Percentiles rank a stretch among this genome's conserved stretches.
These are phyloP conservation scores for Fraxinus sp. DNA, from an alignment of 305 asterid genomes.

Conservation along the genomic window DNA sequence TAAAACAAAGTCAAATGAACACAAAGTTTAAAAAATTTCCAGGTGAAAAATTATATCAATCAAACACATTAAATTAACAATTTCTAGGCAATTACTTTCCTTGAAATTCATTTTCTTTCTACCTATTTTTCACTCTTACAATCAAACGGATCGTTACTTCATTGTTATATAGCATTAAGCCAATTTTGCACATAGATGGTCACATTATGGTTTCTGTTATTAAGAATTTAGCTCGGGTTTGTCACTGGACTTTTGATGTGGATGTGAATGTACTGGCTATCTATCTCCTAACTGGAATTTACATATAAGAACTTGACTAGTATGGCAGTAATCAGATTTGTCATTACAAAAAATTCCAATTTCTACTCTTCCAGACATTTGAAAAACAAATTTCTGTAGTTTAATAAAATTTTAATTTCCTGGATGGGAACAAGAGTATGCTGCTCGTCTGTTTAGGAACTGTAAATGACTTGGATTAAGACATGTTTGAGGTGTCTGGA, in stretches of 20 bases:
- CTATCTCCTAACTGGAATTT: neutral
- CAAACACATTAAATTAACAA: too few relatives aligned
- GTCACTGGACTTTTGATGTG: neutral
- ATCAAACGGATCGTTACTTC: too few relatives aligned
- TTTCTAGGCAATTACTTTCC: too few relatives aligned
- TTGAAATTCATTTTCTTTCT: too few relatives aligned
- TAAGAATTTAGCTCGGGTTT: neutral
- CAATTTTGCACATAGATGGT: neutral
- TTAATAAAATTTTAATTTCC: neutral
- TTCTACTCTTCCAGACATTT: conserved; percentile 1
- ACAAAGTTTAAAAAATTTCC: too few relatives aligned
- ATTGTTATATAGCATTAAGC: neutral
- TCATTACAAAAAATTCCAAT: neutral
- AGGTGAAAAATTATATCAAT: too few relatives aligned
- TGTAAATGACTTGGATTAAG: neutral
- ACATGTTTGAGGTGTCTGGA: neutral
- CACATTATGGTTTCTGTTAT: neutral
- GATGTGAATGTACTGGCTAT: neutral
- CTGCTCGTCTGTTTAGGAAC: neutral
- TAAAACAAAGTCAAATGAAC: too few relatives aligned
- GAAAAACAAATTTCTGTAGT: neutral
- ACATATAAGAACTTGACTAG: neutral
- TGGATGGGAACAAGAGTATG: neutral
- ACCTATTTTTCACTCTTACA: too few relatives aligned
- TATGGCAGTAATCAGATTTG: neutral